Base-by-base conservation (phyloP, 306 rosid species). In the Glycine latifolia region DNA sequence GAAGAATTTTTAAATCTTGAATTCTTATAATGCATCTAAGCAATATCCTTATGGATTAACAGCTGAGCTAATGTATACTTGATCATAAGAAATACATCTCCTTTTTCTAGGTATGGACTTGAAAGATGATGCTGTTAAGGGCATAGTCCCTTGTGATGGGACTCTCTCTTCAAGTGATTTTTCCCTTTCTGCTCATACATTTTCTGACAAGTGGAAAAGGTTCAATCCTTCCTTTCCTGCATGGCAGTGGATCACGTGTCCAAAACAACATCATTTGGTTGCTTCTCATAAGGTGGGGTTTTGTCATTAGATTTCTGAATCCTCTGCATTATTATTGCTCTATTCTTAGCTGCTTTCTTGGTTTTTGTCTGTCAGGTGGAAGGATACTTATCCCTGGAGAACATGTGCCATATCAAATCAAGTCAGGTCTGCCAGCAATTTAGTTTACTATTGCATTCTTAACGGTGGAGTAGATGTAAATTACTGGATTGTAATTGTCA, bases 311-410 rank as follows among this genome's bases (percentile, higher is more conserved):
- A 62, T 56, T 71, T 60, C 2, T 53, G 43, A 13, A 26, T 26
- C 31, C 31, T 26, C 31, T 26, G 31, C 31, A 26, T 26, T 33
- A 58, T 75, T 46, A 17, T 14, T 17, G 17, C 48, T 78, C 49
- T 11, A 12, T 71, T 56, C 56, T 76, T 44, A 62, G 63, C 62
- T 8, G 16, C 39, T 52, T 70, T 49, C 13, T 14, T 79, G 37
- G 8, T 73, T 75, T 82, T 48, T 35, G 31, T 47, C 31, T 67
- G 46, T 9, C 75, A 86, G 92, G 80, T 71, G 52, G 86, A 86
- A 71, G 95, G 98, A 86, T 94, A 92, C 89, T 85, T 92, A 74
- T 76, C 93, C 16, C 61, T 91, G 74, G 95, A 90, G 87, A 91
- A 83, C 77, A 78, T 88, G 50, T 85, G 90, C 85, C 77, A 76